Evolutionary conservation across 2,329 filamentous ascomycete species (phyloP), one percentile per base, ranked within the genome.

Genomic region (Cadophora sp.): DNA sequence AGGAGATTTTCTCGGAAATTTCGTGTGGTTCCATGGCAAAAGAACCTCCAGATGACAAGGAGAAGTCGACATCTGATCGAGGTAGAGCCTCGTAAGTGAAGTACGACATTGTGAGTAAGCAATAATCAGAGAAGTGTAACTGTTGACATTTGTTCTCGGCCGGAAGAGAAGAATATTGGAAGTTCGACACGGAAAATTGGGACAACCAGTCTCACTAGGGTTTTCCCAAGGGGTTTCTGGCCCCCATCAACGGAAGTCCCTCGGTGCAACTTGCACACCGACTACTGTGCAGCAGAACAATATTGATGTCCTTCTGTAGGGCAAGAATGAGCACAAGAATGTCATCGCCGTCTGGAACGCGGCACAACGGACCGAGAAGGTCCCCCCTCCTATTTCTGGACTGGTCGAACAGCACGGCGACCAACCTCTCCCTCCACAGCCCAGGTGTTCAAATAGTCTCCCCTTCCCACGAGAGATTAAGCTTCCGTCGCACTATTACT

Each of bases 241-340:
- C 30, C 53, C 53, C 55, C 20, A 27, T 43, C 33, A 24, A 24
- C 36, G 22, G 36, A 43, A 41, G 36, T 22, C 20, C 36, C 33
- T 39, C 55, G 55, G 55, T 27, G 36, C 20, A 58, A 58, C 33
- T 58, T 58, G 33, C 36, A 43, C n/a, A 6, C 55, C 55, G 55
- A 58, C 20, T 58, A n/a, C 41, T 58, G 55, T 58, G 55, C 55
- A 58, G 55, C 33, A 58, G 55, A 58, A 58, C n/a, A 41, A 58
- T 58, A 24, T 27, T 58, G 55, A 58, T 58, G 4, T 58, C 16
- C 55, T 58, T 58, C 55, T 58, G 55, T 41, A 27, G 55, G 22
- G 55, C 55, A 58, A 39, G 36, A 9, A 11, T 39, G 36, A 39
- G 36, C 36, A 39, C 36, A 39, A 58, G 18, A 18, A 58, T 43